Base-by-base conservation (phyloP, 805 yeast genomes). In the Starmerella kuoi region DNA sequence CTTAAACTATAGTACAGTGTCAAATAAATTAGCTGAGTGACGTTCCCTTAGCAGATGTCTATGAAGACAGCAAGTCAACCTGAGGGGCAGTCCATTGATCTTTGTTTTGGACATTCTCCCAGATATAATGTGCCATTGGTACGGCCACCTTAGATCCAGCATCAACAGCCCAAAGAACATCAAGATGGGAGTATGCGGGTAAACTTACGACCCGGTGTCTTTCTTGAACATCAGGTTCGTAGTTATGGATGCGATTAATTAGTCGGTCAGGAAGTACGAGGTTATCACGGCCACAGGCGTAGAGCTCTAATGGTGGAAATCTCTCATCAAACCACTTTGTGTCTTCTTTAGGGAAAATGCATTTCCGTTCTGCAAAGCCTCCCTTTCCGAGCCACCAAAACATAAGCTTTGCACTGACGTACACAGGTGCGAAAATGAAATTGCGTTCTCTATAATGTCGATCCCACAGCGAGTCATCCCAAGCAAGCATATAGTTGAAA, bases 91-190 rank as follows among this genome's bases (percentile, higher is more conserved):
- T n/a, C 47, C 43, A 44, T 5, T 19, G 32, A 8, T 27, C 35
- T 35, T 36, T 42, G n/a, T 46, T 37, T 2, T 19, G 38, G 5
- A 41, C 47, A 27, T 44, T 31, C 15, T 40, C 23, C 54, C 56
- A 50, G 12, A 63, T 55, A 31, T 54, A 57, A 24, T 53, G 48
- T 17, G 47, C 48, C 44, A 64, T 39, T 1, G 66, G 69, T 35
- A 38, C 61, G 1, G 93, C 95, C 18, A 88, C 72, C 34, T 67
- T 69, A 3, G 73, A 75, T 22, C 73, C 66, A 1, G 77, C 77
- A 55, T 83, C 87, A 54, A 72, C 76, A 0, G 96, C 88, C 98
- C 98, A 88, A 12, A 87, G 65, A 1, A 86, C 94, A 61, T 88
- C 98, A 40, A 88, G 63, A 60, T 88, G 98, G 15, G 86, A 75